A percentile compares a stretch with the other conserved stretches of the same genome.
These are phyloP conservation scores for Zalaria obscura DNA, from an alignment of 2,329 filamentous ascomycete species.

Conservation along the genomic window DNA sequence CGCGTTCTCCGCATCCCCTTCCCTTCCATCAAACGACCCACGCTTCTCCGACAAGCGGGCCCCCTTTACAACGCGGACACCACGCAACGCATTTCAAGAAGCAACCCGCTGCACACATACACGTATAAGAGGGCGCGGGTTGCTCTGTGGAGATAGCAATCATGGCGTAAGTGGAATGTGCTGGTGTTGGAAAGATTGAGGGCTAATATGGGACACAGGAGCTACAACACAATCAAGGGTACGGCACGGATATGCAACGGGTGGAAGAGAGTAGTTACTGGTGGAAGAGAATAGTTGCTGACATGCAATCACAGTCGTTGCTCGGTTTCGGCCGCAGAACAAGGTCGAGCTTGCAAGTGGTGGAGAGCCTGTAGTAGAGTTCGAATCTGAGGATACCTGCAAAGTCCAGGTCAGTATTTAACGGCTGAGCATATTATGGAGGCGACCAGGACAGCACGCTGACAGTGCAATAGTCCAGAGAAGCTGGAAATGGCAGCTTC, in stretches of 20 bases:
- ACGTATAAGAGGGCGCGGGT: background rate
- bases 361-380: slow-evolving; percentile 81
- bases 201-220: slow-evolving; percentile 14
- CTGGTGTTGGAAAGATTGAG: slow-evolving; percentile 6
- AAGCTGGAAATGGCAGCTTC: slow-evolving; percentile 63
- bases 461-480: slow-evolving; percentile 48
- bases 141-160: slow-evolving; percentile 12
- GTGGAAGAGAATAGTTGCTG: background rate
- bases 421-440: too few relatives aligned
- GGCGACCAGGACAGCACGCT: background rate
- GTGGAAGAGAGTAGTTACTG: background rate
- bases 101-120: background rate
- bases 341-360: slow-evolving; percentile 80
- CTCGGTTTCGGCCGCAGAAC: slow-evolving; percentile 95
- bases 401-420: slow-evolving; percentile 53
- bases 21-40: too few relatives aligned
- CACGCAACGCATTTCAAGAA: too few relatives aligned
- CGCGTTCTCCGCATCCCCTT: too few relatives aligned
- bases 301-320: slow-evolving; percentile 62
- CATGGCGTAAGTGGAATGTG: slow-evolving; percentile 31
- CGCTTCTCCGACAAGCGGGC: too few relatives aligned
- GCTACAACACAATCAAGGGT: slow-evolving; percentile 34
- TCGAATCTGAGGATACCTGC: slow-evolving; percentile 82
- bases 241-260: slow-evolving; percentile 1
- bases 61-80: too few relatives aligned